Evolutionary conservation across 163 green algal species (phyloP).

Genomic region (Scenedesmus sp.): DNA sequence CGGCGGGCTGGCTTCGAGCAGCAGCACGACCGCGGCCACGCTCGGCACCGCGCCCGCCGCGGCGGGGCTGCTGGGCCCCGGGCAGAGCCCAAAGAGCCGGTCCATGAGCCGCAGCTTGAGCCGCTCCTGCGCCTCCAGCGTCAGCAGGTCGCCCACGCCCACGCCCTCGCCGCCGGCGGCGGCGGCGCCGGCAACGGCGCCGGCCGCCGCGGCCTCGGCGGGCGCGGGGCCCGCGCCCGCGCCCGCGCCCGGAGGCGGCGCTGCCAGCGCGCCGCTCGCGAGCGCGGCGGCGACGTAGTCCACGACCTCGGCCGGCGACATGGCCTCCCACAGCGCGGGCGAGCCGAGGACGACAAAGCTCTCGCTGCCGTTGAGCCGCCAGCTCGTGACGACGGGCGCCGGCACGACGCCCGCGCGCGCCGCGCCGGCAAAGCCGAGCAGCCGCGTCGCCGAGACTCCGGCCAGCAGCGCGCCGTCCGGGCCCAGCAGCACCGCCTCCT

Average conservation of each 20-base stretch:
- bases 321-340: conserved; percentile 31
- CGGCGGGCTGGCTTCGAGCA: background rate
- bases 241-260: background rate
- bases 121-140: conserved; percentile 31
- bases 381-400: conserved; percentile 18
- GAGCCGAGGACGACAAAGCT: conserved; percentile 24
- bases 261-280: background rate
- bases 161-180: background rate
- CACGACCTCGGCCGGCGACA: conserved; percentile 32
- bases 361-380: conserved; percentile 17
- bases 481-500: conserved; percentile 4
- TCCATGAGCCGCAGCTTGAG: conserved; percentile 39
- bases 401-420: background rate
- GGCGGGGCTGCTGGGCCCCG: background rate
- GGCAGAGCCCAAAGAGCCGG: conserved; percentile 6
- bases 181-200: background rate
- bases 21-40: conserved; percentile 35
- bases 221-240: background rate
- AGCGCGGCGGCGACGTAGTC: conserved; percentile 36
- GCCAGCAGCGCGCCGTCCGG: conserved; percentile 17
- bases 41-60: conserved; percentile 1
- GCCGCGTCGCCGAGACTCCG: background rate
- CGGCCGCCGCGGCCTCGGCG: background rate
- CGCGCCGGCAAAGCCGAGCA: conserved; percentile 15
- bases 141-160: conserved; percentile 18